A percentile compares a stretch with the other conserved stretches of the same genome.
phyloP scores from a whole-genome alignment of 2,329 filamentous ascomycete species.

The Cercospora sp. region DNA sequence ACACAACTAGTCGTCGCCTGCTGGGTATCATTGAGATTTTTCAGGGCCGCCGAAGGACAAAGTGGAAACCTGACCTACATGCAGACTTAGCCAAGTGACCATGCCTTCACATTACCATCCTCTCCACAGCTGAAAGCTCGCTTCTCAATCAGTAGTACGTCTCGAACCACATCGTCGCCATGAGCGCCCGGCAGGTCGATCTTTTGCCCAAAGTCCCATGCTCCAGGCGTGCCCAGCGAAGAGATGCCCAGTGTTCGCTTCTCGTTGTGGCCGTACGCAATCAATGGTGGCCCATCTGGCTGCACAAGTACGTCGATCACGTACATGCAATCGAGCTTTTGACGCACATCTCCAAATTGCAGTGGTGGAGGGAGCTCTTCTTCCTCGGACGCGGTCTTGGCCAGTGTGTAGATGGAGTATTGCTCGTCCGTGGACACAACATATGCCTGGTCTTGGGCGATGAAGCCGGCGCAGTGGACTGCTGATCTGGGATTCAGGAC shows the following conservation, averaged over 20 bases:
- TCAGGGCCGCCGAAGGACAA: background rate
- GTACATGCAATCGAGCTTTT: constrained; percentile 69
- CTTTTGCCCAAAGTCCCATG: constrained; percentile 34
- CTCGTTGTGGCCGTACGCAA: constrained; percentile 37
- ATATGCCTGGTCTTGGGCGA: constrained; percentile 65
- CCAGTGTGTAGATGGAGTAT: constrained; percentile 70
- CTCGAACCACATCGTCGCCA: constrained; percentile 52
- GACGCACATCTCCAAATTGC: constrained; percentile 70
- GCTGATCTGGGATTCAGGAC: constrained; percentile 77
- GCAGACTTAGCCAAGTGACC: constrained; percentile 34
- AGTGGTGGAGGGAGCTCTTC: constrained; percentile 51
- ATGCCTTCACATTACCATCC: constrained; percentile 49
- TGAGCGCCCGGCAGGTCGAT: constrained; percentile 47
- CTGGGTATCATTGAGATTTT: background rate
- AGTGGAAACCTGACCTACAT: constrained; percentile 12
- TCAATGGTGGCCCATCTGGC: constrained; percentile 31
- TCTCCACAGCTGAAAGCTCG: constrained; percentile 50
- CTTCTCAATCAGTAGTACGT: constrained; percentile 44
- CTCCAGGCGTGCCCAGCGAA: constrained; percentile 29
- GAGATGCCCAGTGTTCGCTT: constrained; percentile 34
- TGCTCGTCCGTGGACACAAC: constrained; percentile 78
- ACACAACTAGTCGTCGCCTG: background rate
- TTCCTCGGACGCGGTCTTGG: constrained; percentile 62
- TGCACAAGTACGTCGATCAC: constrained; percentile 65
- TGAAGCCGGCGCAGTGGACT: constrained; percentile 72